phyloP scores from a whole-genome alignment of 2,329 filamentous ascomycete species.

The Cladosporium colombiae region DNA sequence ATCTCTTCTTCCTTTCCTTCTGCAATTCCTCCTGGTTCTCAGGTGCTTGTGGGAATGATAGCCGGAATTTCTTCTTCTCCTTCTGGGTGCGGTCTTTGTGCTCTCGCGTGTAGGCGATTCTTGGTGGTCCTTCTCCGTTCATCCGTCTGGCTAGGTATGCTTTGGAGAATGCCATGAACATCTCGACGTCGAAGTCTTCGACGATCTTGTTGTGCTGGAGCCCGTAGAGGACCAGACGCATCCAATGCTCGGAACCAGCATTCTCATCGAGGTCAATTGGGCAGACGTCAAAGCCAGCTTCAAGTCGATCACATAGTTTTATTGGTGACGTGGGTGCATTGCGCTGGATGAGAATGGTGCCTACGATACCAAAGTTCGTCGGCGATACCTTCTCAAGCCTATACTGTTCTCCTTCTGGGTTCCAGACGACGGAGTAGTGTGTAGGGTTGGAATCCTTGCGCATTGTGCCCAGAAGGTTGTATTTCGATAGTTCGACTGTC shows the following conservation, averaged over 20 bases:
- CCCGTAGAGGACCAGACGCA: conserved; percentile 20
- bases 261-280: conserved; percentile 2
- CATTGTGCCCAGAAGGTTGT: conserved; percentile 14
- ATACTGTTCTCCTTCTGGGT: conserved; percentile 16
- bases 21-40: neutral
- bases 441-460: conserved; percentile 20
- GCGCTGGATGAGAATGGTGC: conserved; percentile 24
- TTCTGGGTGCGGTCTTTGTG: conserved; percentile 21
- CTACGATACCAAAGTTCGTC: conserved; percentile 23
- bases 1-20: conserved; percentile 20
- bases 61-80: conserved; percentile 21
- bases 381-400: conserved; percentile 13
- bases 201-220: conserved; percentile 22
- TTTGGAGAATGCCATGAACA: conserved; percentile 26
- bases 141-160: conserved; percentile 22
- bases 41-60: conserved; percentile 6
- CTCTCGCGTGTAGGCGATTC: conserved; percentile 19
- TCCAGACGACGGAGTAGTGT: conserved; percentile 21
- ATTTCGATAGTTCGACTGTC: conserved; percentile 25
- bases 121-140: conserved; percentile 21
- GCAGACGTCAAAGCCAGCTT: conserved; percentile 14
- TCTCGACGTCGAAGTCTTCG: conserved; percentile 23
- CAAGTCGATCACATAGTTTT: conserved; percentile 15
- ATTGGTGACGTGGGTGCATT: conserved; percentile 17
- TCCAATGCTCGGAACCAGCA: conserved; percentile 22